A percentile compares a stretch with the other conserved stretches of the same genome.
Evolutionary conservation across 2,329 filamentous ascomycete species (phyloP).

Genomic region (Pestalotiopsis sp.): DNA sequence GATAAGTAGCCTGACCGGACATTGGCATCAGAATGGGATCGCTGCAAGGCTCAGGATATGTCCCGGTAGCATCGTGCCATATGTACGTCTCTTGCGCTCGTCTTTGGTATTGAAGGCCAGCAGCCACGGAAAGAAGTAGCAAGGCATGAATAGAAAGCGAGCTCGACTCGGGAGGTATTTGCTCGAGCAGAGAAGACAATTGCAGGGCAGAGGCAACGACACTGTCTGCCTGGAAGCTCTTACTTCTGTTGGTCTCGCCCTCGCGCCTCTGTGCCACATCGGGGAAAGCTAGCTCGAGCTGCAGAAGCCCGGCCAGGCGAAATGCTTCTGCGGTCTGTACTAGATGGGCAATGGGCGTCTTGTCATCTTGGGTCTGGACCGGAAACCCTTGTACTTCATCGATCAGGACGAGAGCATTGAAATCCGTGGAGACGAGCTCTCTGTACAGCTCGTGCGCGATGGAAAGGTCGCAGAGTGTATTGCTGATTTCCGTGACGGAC

Average conservation of each 20-base stretch:
- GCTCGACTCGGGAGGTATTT: background rate
- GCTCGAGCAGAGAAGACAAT: background rate
- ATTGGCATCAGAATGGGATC: too few relatives aligned
- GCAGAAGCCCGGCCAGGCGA: background rate
- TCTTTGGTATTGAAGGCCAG: background rate
- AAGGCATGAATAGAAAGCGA: background rate
- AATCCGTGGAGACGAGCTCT: background rate
- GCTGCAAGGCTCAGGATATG: background rate
- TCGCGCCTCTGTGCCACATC: background rate
- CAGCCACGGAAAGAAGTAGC: background rate
- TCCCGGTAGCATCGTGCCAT: background rate
- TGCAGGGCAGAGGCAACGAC: background rate
- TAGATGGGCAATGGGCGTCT: background rate
- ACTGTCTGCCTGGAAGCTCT: background rate
- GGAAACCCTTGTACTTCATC: background rate
- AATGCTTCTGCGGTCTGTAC: background rate
- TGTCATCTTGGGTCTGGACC: background rate
- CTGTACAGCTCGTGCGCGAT: background rate
- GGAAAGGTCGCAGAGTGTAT: background rate
- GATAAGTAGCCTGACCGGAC: too few relatives aligned
- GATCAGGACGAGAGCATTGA: background rate
- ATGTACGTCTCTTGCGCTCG: background rate
- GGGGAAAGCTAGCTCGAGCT: background rate
- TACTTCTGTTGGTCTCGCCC: background rate
- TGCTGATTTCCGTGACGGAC: background rate